Evolutionary conservation across 257 asterid species (phyloP), one percentile per base, ranked within the genome.

Genomic region (Solanum megistacrolobum): DNA sequence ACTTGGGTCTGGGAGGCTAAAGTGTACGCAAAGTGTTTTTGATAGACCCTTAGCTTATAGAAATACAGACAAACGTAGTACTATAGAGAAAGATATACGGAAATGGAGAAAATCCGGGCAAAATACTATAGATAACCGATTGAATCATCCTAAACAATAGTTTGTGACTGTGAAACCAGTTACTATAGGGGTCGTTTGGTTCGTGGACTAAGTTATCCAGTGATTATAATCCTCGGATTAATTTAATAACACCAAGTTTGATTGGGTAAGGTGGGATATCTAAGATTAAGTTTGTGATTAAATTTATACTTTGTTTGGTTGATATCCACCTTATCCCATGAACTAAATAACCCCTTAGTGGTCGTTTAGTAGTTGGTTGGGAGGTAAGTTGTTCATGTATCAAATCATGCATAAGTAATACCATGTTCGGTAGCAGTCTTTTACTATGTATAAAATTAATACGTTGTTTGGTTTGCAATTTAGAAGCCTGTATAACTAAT

Each of bases 31-130:
- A 0, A 14, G 0, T 55, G 65, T 55, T 20, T 18, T 0, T 20
- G 25, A 55, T 20, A 55, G 25, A 55, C 1, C 25, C 11, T 20
- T 55, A 55, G 25, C 0, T 55, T 0, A 1, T 7, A 55, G 65
- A 20, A 55, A 55, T 20, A 3, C 0, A 55, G 3, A 7, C 1
- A 0, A 3, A 55, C 2, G 0, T 55, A 55, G 11, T 55, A 20
- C 65, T 18, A 55, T 18, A 55, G 65, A 55, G 25, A 48, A 2
- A 55, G 65, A 7, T 55, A 20, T 55, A 55, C n/a, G 0, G 10
- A 55, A 55, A 55, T 55, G 65, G 11, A 55, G 65, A 55, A 55
- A 55, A 0, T 55, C 10, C 1, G 11, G 65, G 11, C 0, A 55
- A 55, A 55, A 55, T 20, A 55, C 65, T 20, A 0, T 18, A 20